Percentiles rank a stretch among this genome's conserved stretches.
Conservation (phyloP, 75 land plant genomes). For the Isoetes taiwanensis region DNA sequence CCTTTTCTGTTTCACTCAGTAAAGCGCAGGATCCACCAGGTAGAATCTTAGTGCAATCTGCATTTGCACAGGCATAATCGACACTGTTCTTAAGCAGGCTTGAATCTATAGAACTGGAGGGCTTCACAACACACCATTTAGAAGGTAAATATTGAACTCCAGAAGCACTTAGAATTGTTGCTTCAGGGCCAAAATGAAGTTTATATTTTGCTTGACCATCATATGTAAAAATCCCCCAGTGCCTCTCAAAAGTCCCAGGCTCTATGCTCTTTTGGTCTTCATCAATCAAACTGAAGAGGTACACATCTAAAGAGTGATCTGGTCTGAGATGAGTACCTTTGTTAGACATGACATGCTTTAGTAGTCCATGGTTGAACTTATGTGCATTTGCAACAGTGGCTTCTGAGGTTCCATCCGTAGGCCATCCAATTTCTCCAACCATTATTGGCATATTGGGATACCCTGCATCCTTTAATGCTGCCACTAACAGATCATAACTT, state of each 20-base stretch:
- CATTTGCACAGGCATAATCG: slow-evolving; percentile 1
- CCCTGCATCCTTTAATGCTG: background rate
- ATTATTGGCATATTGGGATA: background rate
- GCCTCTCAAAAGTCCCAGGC: slow-evolving; percentile 2
- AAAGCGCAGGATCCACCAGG: background rate
- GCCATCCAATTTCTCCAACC: slow-evolving; percentile 3
- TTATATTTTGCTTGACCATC: slow-evolving; percentile 3
- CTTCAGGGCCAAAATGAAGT: background rate
- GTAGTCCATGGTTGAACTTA: background rate
- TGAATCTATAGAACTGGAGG: background rate
- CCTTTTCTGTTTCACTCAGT: too few relatives aligned
- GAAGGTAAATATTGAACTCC: background rate
- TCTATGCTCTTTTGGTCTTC: slow-evolving; percentile 7
- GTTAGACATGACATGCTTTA: background rate
- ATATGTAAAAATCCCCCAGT: slow-evolving; percentile 6
- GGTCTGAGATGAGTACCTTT: background rate
- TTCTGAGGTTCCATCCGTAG: background rate
- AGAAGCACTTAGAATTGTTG: background rate
- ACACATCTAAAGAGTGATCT: background rate
- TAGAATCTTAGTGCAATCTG: background rate
- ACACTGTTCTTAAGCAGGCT: background rate
- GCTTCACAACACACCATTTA: background rate
- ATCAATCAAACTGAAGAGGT: slow-evolving; percentile 1
- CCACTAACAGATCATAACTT: background rate
- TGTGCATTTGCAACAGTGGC: slow-evolving; percentile 2